These are phyloP conservation scores for Penicillium samsonianum DNA, from an alignment of 495 filamentous ascomycete genomes.

Conservation along the genomic window DNA sequence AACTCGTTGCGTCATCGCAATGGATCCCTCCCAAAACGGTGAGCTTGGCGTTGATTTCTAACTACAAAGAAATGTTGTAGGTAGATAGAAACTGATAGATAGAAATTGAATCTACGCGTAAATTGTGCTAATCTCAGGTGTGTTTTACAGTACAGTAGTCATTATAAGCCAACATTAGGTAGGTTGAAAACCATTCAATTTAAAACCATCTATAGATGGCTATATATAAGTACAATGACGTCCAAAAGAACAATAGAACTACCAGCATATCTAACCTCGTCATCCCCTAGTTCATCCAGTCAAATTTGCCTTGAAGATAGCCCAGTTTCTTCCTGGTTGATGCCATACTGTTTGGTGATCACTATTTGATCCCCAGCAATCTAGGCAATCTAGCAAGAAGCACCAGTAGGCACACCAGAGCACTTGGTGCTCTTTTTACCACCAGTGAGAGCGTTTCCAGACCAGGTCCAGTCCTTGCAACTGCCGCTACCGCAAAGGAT, in stretches of 20 bases:
- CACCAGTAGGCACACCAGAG: constrained; percentile 43
- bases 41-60: constrained; percentile 3
- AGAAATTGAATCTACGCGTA: background rate
- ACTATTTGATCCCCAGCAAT: background rate
- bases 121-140: background rate
- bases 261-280: background rate
- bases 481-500: constrained; percentile 55
- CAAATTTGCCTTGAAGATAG: background rate
- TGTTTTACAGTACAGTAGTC: background rate
- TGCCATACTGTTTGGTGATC: background rate
- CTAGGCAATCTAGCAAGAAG: constrained; percentile 43
- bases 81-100: too few species aligned
- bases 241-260: background rate
- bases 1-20: background rate
- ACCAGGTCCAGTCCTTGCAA: constrained; percentile 52
- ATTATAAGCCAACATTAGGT: background rate
- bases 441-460: constrained; percentile 46
- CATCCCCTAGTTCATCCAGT: background rate
- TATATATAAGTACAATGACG: background rate
- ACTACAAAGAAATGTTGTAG: background rate
- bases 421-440: constrained; percentile 48
- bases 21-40: background rate
- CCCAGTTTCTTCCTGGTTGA: background rate
- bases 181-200: background rate
- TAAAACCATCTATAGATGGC: background rate